Evolutionary conservation across 2,329 filamentous ascomycete species (phyloP).

Genomic region (Ophioceras dolichostomum): DNA sequence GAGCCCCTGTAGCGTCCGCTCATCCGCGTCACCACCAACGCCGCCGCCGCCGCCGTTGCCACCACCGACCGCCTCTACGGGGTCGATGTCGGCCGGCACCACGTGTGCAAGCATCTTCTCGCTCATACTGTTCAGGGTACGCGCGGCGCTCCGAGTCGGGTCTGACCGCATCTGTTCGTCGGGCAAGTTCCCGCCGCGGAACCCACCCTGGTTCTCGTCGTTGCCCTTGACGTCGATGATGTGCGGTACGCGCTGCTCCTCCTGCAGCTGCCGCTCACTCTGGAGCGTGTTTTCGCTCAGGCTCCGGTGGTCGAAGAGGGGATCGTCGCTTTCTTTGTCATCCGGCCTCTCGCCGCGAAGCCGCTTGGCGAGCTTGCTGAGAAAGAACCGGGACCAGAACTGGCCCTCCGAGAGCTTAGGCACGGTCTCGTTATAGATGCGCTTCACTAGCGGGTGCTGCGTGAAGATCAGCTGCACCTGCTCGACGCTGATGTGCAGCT

Average conservation of each 20-base stretch:
- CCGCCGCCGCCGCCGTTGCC: conserved; percentile 26
- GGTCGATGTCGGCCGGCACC: conserved; percentile 61
- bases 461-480: conserved; percentile 88
- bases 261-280: conserved; percentile 31
- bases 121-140: conserved; percentile 78
- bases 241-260: conserved; percentile 61
- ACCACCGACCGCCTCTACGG: conserved; percentile 15
- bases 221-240: conserved; percentile 91
- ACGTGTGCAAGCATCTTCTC: conserved; percentile 90
- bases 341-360: conserved; percentile 79
- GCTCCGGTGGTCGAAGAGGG: conserved; percentile 73
- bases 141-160: conserved; percentile 74
- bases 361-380: conserved; percentile 81
- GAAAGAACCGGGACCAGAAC: conserved; percentile 93
- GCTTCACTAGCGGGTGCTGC: conserved; percentile 83
- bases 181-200: conserved; percentile 69
- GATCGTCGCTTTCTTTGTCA: conserved; percentile 64
- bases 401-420: conserved; percentile 56
- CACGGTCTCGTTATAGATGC: conserved; percentile 87
- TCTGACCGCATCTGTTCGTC: conserved; percentile 78
- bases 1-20: conserved; percentile 62
- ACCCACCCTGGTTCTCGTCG: conserved; percentile 84
- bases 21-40: conserved; percentile 54
- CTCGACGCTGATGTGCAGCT: conserved; percentile 71
- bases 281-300: conserved; percentile 47